phyloP scores from a whole-genome alignment of 1,139 yeast genomes.

The Yamadazyma pseudoaaseri region DNA sequence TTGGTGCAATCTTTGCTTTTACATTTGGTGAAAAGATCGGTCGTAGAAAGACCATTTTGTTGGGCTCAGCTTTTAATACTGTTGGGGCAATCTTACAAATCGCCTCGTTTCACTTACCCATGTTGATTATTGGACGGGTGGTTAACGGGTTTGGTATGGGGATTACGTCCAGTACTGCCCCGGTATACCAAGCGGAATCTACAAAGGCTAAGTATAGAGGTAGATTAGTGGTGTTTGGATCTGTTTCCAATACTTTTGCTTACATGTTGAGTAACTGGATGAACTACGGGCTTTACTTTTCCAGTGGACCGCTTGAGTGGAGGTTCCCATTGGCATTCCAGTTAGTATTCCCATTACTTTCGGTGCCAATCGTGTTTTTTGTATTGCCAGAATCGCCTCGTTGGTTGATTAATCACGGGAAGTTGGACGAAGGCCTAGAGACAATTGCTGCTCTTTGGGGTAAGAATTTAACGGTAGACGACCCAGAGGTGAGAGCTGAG shows the following conservation, averaged over 20 bases:
- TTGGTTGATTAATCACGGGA: slow-evolving; percentile 28
- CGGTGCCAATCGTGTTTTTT: slow-evolving; percentile 18
- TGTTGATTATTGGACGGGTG: slow-evolving; percentile 34
- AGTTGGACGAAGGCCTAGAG: slow-evolving; percentile 15
- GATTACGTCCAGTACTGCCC: slow-evolving; percentile 25
- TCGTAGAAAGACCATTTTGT: slow-evolving; percentile 23
- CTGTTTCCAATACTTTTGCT: slow-evolving; percentile 27
- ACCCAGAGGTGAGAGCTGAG: slow-evolving; percentile 12
- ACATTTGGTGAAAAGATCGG: slow-evolving; percentile 25
- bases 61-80: slow-evolving; percentile 22
- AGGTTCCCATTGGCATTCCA: slow-evolving; percentile 31
- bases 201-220: slow-evolving; percentile 33
- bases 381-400: slow-evolving; percentile 48
- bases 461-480: slow-evolving; percentile 7
- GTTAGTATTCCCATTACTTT: slow-evolving; percentile 24
- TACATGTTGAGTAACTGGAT: slow-evolving; percentile 23
- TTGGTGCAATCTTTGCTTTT: slow-evolving; percentile 30
- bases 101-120: slow-evolving; percentile 19
- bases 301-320: slow-evolving; percentile 23
- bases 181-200: slow-evolving; percentile 31
- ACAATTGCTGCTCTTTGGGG: slow-evolving; percentile 15
- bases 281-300: slow-evolving; percentile 22
- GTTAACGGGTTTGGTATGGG: slow-evolving; percentile 40
- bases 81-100: slow-evolving; percentile 29
- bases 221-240: slow-evolving; percentile 29